These are phyloP conservation scores for Saccharomyces hybrid DNA, from an alignment of 1,139 yeast genomes.

Conservation along the genomic window DNA sequence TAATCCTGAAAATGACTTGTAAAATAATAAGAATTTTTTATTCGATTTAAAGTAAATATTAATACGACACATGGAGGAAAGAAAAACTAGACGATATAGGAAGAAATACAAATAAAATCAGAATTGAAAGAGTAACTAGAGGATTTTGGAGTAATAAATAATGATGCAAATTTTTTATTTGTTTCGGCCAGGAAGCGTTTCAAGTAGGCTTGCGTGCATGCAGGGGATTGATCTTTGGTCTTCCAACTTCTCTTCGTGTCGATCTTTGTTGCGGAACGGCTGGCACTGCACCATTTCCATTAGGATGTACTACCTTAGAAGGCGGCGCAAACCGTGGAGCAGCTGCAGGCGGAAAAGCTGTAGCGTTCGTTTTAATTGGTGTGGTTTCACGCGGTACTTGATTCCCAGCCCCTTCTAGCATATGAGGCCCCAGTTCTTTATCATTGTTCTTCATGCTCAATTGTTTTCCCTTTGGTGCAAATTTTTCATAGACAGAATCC, in stretches of 20 bases:
- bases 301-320: slow-evolving; percentile 22
- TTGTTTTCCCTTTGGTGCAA: slow-evolving; percentile 31
- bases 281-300: slow-evolving; percentile 7
- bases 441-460: slow-evolving; percentile 6
- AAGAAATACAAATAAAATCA: background rate
- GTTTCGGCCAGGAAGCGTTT: background rate
- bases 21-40: background rate
- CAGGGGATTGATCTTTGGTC: slow-evolving; percentile 24
- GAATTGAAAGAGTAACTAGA: background rate
- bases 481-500: slow-evolving; percentile 23
- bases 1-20: background rate
- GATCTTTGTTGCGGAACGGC: slow-evolving; percentile 3
- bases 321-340: slow-evolving; percentile 23
- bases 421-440: background rate
- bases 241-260: slow-evolving; percentile 28
- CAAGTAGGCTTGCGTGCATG: slow-evolving; percentile 10
- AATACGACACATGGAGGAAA: background rate
- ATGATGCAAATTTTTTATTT: background rate
- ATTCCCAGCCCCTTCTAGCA: background rate
- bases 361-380: background rate
- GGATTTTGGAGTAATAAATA: background rate
- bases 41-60: background rate
- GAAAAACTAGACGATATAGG: background rate
- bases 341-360: slow-evolving; percentile 1
- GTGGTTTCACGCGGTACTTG: background rate